Percentiles rank a stretch among this genome's conserved stretches.
phyloP scores from a whole-genome alignment of 306 rosid species.

The Cotoneaster glaucophyllus region DNA sequence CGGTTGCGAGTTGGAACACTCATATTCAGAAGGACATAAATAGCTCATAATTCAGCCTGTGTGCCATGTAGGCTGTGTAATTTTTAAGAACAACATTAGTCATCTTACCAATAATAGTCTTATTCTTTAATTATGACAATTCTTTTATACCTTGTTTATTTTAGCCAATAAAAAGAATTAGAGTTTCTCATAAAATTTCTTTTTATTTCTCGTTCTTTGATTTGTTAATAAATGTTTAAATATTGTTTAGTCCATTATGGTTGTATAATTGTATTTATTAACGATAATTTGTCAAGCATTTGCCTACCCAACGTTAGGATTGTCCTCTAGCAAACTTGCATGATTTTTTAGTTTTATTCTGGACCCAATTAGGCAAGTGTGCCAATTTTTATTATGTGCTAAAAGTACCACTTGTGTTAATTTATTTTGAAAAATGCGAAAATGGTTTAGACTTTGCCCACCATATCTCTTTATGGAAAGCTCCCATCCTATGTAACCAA shows the following conservation, averaged over 20 bases:
- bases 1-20: too few species aligned
- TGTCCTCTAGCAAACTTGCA: not conserved
- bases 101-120: too few species aligned
- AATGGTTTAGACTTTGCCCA: slow-evolving; percentile 1
- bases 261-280: not conserved
- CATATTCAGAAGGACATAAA: too few species aligned
- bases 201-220: not conserved
- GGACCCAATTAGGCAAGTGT: not conserved
- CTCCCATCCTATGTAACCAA: not conserved
- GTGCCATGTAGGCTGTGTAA: too few species aligned
- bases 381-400: not conserved
- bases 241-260: not conserved
- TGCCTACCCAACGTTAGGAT: slow-evolving; percentile 4
- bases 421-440: not conserved
- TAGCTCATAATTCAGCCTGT: too few species aligned
- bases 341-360: not conserved
- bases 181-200: not conserved
- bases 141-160: not conserved
- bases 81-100: too few species aligned
- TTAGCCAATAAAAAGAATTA: not conserved
- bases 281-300: not conserved
- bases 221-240: not conserved
- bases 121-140: too few species aligned
- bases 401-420: slow-evolving; percentile 7
- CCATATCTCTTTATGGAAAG: slow-evolving; percentile 6